Conservation (phyloP, 2,329 filamentous ascomycete genomes). For the Lithohypha guttulata region DNA sequence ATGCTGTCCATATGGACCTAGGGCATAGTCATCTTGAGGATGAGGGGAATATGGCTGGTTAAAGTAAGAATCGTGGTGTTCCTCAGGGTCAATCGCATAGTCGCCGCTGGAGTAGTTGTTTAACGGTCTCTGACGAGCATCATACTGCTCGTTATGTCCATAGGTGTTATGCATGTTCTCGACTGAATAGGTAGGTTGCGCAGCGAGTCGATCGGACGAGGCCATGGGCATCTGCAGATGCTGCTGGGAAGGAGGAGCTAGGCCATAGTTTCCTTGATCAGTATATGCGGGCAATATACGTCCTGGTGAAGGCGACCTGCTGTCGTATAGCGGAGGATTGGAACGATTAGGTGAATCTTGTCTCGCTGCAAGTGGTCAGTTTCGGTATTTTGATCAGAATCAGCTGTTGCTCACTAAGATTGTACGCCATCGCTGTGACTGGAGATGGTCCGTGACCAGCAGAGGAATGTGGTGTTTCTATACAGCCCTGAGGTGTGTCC, state of each 20-base stretch:
- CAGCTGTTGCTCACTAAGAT: constrained; percentile 52
- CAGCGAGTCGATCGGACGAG: constrained; percentile 61
- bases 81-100: constrained; percentile 69
- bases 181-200: constrained; percentile 75
- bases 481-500: too few species aligned
- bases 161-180: constrained; percentile 55
- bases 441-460: constrained; percentile 7
- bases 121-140: constrained; percentile 32
- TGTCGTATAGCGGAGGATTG: constrained; percentile 45
- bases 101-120: constrained; percentile 47
- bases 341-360: constrained; percentile 32
- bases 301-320: constrained; percentile 63
- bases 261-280: constrained; percentile 56
- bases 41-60: constrained; percentile 69
- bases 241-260: constrained; percentile 46
- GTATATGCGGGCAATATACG: constrained; percentile 66
- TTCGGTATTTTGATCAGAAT: constrained; percentile 3
- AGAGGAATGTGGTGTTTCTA: constrained; percentile 2
- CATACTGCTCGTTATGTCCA: constrained; percentile 49
- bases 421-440: constrained; percentile 52
- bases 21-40: constrained; percentile 47
- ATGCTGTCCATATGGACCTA: constrained; percentile 39
- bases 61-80: constrained; percentile 80
- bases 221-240: constrained; percentile 61
- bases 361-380: constrained; percentile 18